Evolutionary conservation across 108 stramenopile species (phyloP), one percentile per base, ranked within the genome.

Genomic region (Cyclotella sp.): DNA sequence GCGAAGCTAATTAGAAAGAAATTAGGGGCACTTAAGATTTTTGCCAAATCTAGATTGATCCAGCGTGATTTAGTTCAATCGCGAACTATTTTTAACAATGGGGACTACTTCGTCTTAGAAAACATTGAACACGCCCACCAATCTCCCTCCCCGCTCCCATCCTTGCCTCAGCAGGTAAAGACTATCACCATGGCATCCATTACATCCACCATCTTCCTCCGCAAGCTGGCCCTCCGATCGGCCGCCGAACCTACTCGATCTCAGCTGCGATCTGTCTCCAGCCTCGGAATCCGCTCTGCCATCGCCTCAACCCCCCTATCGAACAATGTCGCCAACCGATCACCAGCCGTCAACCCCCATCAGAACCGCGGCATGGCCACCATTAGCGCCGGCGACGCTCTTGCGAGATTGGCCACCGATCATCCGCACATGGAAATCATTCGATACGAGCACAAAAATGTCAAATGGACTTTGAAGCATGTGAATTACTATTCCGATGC

Each of bases 401-500:
- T 82, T 54, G 71, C 81, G 16, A 47, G 72, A 63, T 70, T 94
- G 84, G 90, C 91, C 62, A 76, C 73, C 49, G 87, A 86, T 41
- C 84, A 87, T 79, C 90, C 90, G 22, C 88, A 93, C 84, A 80
- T 87, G 70, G 90, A 93, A 69, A 89, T 91, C 22, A 81, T 95
- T 46, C 89, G 94, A 29, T 95, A 93, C 78, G 89, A 95, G 76
- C 90, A 91, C 75, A 95, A 95, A 79, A 95, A 95, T 74, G 80
- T 89, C 62, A 93, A 90, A 75, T 93, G 89, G 89, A 91, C 85
- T 24, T 73, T 91, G 29, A 88, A 86, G 57, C 90, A 95, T 77
- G 88, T 93, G 11, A 82, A 95, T 65, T 87, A 84, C 66, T 86
- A 86, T 74, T 83, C 90, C 34, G 94, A 95, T 34, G 86, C 89